These are phyloP conservation scores for Bryum argenteum DNA, from an alignment of 225 moss, liverwort and hornwort genomes.

Conservation along the genomic window DNA sequence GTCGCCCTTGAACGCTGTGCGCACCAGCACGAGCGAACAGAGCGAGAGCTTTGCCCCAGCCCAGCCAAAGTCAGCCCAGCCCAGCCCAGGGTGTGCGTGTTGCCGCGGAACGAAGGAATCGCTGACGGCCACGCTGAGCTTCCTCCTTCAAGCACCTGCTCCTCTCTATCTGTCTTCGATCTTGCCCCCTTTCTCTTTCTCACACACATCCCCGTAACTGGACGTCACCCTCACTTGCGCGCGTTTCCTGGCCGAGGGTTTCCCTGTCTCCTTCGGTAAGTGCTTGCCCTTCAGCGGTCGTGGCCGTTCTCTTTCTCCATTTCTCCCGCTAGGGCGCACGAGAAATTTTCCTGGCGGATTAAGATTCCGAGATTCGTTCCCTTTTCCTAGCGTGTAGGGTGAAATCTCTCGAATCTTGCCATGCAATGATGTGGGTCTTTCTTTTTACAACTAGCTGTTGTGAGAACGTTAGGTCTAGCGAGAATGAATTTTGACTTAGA, in stretches of 20 bases:
- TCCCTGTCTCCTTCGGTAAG: conserved; percentile 14
- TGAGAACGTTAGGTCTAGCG: too few relatives aligned
- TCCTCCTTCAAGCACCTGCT: too few relatives aligned
- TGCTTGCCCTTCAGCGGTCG: conserved; percentile 5
- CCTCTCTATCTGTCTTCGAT: not conserved
- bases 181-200: not conserved
- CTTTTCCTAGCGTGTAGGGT: not conserved
- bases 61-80: too few relatives aligned
- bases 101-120: not conserved
- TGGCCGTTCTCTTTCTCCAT: not conserved
- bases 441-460: not conserved
- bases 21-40: not conserved
- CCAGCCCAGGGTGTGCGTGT: not conserved
- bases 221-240: not conserved
- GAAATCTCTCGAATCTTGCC: conserved; percentile 8
- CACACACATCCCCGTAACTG: not conserved
- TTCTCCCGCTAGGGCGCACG: not conserved
- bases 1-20: conserved; percentile 29
- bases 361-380: conserved; percentile 27
- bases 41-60: not conserved
- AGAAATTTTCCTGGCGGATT: not conserved
- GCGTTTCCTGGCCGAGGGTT: conserved; percentile 28
- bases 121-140: not conserved
- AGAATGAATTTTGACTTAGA: too few relatives aligned
- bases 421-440: conserved; percentile 4